A percentile compares a stretch with the other conserved stretches of the same genome.
These are phyloP conservation scores for Pyrenophora graminea DNA, from an alignment of 2,329 filamentous ascomycete genomes.

Conservation along the genomic window DNA sequence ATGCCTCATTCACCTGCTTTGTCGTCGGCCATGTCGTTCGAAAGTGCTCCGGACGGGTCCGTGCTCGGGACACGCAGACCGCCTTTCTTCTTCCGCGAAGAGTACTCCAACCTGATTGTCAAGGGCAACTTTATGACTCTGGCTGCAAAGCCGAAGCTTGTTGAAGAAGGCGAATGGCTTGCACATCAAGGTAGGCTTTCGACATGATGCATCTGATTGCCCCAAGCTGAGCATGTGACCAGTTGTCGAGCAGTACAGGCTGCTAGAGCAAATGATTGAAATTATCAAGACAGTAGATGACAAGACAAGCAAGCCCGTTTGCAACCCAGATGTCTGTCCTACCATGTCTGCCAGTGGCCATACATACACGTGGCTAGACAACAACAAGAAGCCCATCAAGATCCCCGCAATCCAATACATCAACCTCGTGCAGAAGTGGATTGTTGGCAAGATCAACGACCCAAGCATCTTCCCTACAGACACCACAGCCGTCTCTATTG, in stretches of 20 bases:
- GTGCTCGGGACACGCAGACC: slow-evolving; percentile 63
- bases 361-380: slow-evolving; percentile 95
- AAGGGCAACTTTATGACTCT: slow-evolving; percentile 98
- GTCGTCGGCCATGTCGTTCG: slow-evolving; percentile 64
- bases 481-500: slow-evolving; percentile 69
- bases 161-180: slow-evolving; percentile 94
- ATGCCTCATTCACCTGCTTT: slow-evolving; percentile 43
- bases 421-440: slow-evolving; percentile 95
- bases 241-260: slow-evolving; percentile 93
- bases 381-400: slow-evolving; percentile 83
- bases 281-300: slow-evolving; percentile 86
- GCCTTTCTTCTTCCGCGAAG: slow-evolving; percentile 75
- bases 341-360: slow-evolving; percentile 94
- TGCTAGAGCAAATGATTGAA: slow-evolving; percentile 85
- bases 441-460: slow-evolving; percentile 93
- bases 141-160: slow-evolving; percentile 87
- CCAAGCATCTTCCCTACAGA: slow-evolving; percentile 88
- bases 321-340: slow-evolving; percentile 81
- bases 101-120: slow-evolving; percentile 83
- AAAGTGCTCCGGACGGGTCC: slow-evolving; percentile 55
- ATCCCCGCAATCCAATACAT: slow-evolving; percentile 93
- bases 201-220: neutral
- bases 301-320: slow-evolving; percentile 73
- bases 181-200: slow-evolving; percentile 78
- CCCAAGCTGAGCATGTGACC: slow-evolving; percentile 32